A percentile compares a stretch with the other conserved stretches of the same genome.
Evolutionary conservation across 768 basidiomycete species (phyloP).

Genomic region (Cyclocybe aegerita): DNA sequence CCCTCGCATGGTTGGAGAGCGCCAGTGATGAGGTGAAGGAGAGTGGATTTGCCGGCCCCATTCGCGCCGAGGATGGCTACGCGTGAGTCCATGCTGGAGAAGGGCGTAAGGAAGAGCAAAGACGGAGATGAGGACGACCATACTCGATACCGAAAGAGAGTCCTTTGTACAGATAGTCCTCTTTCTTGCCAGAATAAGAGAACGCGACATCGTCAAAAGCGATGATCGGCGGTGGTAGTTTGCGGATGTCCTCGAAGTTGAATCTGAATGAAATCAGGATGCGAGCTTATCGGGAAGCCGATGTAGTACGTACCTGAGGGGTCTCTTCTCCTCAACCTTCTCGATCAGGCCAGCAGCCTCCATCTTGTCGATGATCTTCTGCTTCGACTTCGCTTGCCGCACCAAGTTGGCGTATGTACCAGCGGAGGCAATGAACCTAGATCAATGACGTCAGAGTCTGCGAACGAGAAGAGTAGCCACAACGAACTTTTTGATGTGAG

Average conservation of each 20-base stretch:
- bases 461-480: background rate
- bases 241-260: conserved; percentile 94
- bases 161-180: conserved; percentile 85
- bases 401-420: conserved; percentile 99
- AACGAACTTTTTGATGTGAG: conserved; percentile 93
- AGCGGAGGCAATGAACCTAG: conserved; percentile 95
- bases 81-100: conserved; percentile 86
- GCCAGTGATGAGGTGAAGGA: conserved; percentile 56
- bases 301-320: conserved; percentile 46
- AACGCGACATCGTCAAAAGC: conserved; percentile 96
- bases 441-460: conserved; percentile 6
- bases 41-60: conserved; percentile 73
- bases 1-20: conserved; percentile 79
- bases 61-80: conserved; percentile 94
- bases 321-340: conserved; percentile 74
- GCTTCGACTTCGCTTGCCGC: conserved; percentile 98
- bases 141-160: conserved; percentile 98
- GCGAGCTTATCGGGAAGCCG: background rate
- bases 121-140: conserved; percentile 12
- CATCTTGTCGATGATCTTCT: conserved; percentile 99
- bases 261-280: conserved; percentile 42
- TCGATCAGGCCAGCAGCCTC: conserved; percentile 97
- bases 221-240: conserved; percentile 95
- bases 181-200: conserved; percentile 87
- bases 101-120: conserved; percentile 14